Base-by-base conservation (phyloP, 2,329 filamentous ascomycete genomes). In the Dothistroma pini region DNA sequence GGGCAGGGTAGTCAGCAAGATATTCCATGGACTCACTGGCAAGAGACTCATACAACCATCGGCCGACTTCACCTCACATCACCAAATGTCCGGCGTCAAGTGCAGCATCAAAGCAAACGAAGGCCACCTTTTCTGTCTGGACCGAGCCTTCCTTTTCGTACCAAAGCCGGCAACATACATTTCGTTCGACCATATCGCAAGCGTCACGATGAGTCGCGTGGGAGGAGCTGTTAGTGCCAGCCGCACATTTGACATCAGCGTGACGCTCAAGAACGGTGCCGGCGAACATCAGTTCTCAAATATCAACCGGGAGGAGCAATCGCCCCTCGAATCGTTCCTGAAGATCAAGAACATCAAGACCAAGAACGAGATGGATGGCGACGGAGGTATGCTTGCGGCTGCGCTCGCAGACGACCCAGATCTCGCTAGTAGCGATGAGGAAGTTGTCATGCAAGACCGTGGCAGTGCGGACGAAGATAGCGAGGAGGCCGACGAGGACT, bases 61-160 rank as follows among this genome's bases (percentile, higher is more conserved):
- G 53, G 93, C 93, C 77, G 93, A 97, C 76, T 99, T 99, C 78
- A 84, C 88, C 74, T 96, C 90, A 68, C 95, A 97, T 78, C 92
- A 96, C 75, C 87, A 89, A 71, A 93, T 97, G 76, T 91, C 88
- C 68, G 95, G 95, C 61, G 96, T 99, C 78, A 99, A 99, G 80
- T 99, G 95, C 78, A 96, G 93, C n/a, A 97, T 99, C 85, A 99
- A 99, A 79, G 96, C 96, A 57, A 97, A 96, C 76, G 95, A 99
- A 79, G 95, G 96, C 63, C 93, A 96, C 74, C 81, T 99, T 55
- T 99, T 96, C 84, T 97, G 93, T 75, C 80, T 99, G 68, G 95
- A 99, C 78, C 97, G 97, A 79, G 93, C 93, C 8, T 96, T 99
- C 77, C 96, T 99, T 86, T 99, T 99, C 75, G 95, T 99, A 16